Conservation (phyloP, 768 basidiomycete genomes). For the Mycena vulgaris region DNA sequence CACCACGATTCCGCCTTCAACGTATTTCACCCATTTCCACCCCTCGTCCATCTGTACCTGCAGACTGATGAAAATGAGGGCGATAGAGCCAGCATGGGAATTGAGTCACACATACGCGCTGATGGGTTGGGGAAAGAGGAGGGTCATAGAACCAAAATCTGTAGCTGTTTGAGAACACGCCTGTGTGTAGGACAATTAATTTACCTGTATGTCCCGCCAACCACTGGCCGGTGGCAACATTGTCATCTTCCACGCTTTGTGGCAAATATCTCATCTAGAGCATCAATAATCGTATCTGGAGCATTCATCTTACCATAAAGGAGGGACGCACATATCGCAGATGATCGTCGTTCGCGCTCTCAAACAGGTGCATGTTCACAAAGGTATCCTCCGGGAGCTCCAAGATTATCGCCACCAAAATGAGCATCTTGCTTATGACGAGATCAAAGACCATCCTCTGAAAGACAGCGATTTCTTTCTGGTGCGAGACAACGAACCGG, state of each 20-base stretch:
- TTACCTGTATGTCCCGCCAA: constrained; percentile 62
- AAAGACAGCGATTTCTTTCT: constrained; percentile 47
- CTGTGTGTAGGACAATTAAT: neutral
- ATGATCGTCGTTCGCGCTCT: constrained; percentile 50
- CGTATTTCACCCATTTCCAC: constrained; percentile 54
- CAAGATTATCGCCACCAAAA: constrained; percentile 57
- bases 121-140: constrained; percentile 55
- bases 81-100: neutral
- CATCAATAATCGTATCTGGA: no score
- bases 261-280: constrained; percentile 53
- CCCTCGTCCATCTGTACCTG: constrained; percentile 52
- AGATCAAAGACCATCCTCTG: constrained; percentile 47
- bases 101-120: constrained; percentile 38
- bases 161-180: neutral
- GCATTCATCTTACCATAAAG: neutral
- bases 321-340: constrained; percentile 41
- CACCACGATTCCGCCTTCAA: constrained; percentile 50
- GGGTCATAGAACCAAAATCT: constrained; percentile 49
- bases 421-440: constrained; percentile 48
- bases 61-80: constrained; percentile 38
- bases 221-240: constrained; percentile 60
- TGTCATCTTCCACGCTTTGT: constrained; percentile 56
- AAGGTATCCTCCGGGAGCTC: constrained; percentile 64
- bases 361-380: constrained; percentile 56
- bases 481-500: constrained; percentile 24